A percentile compares a stretch with the other conserved stretches of the same genome.
These are phyloP conservation scores for Trichophyton schoenleinii DNA, from an alignment of 2,329 filamentous ascomycete genomes.

Conservation along the genomic window DNA sequence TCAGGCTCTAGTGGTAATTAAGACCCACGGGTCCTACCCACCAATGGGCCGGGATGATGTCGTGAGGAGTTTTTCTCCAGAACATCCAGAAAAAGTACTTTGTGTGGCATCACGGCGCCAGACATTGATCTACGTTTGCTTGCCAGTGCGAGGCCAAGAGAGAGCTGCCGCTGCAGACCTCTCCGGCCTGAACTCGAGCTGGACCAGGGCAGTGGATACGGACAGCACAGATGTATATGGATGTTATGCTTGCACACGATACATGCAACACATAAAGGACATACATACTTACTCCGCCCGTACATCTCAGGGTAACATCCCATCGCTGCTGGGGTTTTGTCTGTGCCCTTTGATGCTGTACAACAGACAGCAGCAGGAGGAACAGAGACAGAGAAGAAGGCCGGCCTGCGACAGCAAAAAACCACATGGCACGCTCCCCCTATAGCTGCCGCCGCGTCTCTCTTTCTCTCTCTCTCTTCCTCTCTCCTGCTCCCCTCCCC, in stretches of 20 bases:
- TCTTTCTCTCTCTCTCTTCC: too few species aligned
- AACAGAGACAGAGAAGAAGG: too few species aligned
- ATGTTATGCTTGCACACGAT: too few species aligned
- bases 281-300: background rate
- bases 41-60: background rate
- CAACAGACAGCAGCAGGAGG: background rate
- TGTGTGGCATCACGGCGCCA: too few species aligned
- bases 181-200: background rate
- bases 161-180: background rate
- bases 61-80: background rate
- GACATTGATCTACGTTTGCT: too few species aligned
- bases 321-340: background rate
- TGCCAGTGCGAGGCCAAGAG: background rate
- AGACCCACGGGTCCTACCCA: background rate
- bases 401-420: too few species aligned
- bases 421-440: background rate
- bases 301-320: too few species aligned
- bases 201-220: background rate
- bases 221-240: too few species aligned
- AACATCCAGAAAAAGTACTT: too few species aligned
- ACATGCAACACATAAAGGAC: too few species aligned
- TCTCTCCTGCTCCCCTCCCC: too few species aligned
- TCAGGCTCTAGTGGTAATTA: conserved; percentile 2
- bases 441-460: background rate
- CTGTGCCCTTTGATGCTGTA: background rate